Conservation (phyloP, 139 green algal genomes). For the Penium margaritaceum region DNA sequence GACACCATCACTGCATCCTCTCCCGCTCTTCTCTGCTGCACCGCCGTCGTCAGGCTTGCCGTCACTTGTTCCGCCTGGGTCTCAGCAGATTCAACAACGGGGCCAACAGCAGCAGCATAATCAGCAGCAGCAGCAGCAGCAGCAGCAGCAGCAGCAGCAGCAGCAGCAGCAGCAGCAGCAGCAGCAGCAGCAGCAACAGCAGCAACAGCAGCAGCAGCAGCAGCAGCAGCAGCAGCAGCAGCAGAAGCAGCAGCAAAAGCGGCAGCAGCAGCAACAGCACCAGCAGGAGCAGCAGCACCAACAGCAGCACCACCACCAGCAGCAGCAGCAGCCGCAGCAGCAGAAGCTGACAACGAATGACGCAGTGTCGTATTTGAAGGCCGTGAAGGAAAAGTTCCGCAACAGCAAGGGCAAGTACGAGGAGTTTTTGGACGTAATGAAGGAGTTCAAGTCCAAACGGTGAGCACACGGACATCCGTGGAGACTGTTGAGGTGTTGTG, state of each 20-base stretch:
- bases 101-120: neutral
- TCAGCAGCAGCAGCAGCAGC: neutral
- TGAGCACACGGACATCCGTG: too few relatives aligned
- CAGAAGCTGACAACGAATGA: slow-evolving; percentile 62
- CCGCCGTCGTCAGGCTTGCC: too few relatives aligned
- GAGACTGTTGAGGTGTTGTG: too few relatives aligned
- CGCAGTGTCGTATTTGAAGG: slow-evolving; percentile 70
- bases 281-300: slow-evolving; percentile 13
- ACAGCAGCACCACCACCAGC: neutral
- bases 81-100: too few relatives aligned
- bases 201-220: neutral
- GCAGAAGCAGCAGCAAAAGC: slow-evolving; percentile 12
- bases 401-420: slow-evolving; percentile 81
- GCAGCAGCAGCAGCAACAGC: neutral
- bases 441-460: slow-evolving; percentile 93
- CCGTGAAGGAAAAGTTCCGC: slow-evolving; percentile 75
- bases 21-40: too few relatives aligned
- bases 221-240: neutral
- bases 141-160: neutral
- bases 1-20: too few relatives aligned
- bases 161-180: neutral
- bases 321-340: slow-evolving; percentile 22
- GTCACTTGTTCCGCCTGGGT: too few relatives aligned
- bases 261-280: slow-evolving; percentile 22
- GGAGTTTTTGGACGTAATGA: slow-evolving; percentile 98